Percentiles rank a stretch among this genome's conserved stretches.
Evolutionary conservation across 306 rosid species (phyloP).

Genomic region (Datisca glomerata): DNA sequence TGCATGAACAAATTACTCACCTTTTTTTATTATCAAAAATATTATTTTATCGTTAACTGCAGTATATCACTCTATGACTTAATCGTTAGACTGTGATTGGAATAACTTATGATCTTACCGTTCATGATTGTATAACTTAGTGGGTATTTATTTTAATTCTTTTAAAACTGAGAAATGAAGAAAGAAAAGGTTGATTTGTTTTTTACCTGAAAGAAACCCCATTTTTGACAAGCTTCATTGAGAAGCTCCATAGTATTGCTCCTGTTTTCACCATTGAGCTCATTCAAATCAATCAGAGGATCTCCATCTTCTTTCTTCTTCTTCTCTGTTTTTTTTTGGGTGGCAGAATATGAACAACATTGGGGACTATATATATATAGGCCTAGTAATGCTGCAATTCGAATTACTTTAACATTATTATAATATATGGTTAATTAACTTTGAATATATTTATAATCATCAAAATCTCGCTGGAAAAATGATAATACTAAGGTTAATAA

Average conservation of each 20-base stretch:
- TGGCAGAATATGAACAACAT: conserved; percentile 18
- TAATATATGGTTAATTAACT: no score
- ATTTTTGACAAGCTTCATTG: conserved; percentile 64
- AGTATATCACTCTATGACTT: no score
- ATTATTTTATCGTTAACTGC: no score
- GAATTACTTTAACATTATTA: no score
- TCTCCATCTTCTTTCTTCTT: conserved; percentile 21
- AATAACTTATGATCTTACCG: no score
- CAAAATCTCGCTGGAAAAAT: no score
- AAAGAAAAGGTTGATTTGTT: not conserved
- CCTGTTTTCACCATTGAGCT: conserved; percentile 47
- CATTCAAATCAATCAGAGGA: conserved; percentile 59
- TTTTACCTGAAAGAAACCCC: conserved; percentile 63
- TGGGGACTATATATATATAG: conserved; percentile 49
- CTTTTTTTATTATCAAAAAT: no score
- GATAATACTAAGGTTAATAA: no score
- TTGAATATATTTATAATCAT: no score
- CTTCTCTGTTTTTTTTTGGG: not conserved
- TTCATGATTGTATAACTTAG: no score
- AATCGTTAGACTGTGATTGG: no score
- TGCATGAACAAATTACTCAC: conserved; percentile 13
- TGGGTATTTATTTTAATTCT: not conserved
- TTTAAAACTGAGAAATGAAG: not conserved
- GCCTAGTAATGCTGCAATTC: no score
- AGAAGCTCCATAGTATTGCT: conserved; percentile 42